Evolutionary conservation across 257 asterid genomes (phyloP).

Genomic region (Buddleja alternifolia): DNA sequence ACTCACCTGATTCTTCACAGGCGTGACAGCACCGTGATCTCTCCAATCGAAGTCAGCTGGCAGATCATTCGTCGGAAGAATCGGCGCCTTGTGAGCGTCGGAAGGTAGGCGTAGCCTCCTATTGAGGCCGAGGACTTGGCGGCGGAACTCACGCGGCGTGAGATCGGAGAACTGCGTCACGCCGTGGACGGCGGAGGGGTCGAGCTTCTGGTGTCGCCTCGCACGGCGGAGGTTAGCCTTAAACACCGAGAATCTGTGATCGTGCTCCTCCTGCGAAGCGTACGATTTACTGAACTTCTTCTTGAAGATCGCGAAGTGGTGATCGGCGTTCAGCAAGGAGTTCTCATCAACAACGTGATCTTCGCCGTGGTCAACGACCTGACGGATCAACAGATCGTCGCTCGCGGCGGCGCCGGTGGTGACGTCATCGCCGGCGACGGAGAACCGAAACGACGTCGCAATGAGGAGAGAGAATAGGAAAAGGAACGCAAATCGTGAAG

Average conservation of each 20-base stretch:
- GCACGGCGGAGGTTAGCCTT: constrained; percentile 86
- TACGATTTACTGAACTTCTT: constrained; percentile 64
- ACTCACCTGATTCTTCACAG: constrained; percentile 81
- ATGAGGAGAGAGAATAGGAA: constrained; percentile 34
- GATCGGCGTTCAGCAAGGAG: constrained; percentile 54
- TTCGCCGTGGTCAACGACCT: constrained; percentile 60
- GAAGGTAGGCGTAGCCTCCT: constrained; percentile 59
- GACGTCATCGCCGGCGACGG: constrained; percentile 31
- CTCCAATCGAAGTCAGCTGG: constrained; percentile 88
- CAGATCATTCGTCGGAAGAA: constrained; percentile 74
- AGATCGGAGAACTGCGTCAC: constrained; percentile 89
- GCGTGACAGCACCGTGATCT: constrained; percentile 78
- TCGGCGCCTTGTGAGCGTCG: constrained; percentile 78
- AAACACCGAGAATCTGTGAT: constrained; percentile 64
- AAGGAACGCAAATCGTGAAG: constrained; percentile 38
- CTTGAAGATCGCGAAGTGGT: constrained; percentile 68
- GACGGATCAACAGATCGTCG: constrained; percentile 65
- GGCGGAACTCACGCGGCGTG: constrained; percentile 71
- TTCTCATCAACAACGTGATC: constrained; percentile 33
- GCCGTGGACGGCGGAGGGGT: constrained; percentile 87
- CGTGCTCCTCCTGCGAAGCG: constrained; percentile 68
- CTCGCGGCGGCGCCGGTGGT: constrained; percentile 2
- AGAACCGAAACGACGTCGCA: constrained; percentile 38
- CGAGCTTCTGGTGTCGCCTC: constrained; percentile 71
- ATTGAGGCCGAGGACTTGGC: constrained; percentile 64